A percentile compares a stretch with the other conserved stretches of the same genome.
Evolutionary conservation across 495 filamentous ascomycete species (phyloP).

Genomic region (Neurospora sp.): DNA sequence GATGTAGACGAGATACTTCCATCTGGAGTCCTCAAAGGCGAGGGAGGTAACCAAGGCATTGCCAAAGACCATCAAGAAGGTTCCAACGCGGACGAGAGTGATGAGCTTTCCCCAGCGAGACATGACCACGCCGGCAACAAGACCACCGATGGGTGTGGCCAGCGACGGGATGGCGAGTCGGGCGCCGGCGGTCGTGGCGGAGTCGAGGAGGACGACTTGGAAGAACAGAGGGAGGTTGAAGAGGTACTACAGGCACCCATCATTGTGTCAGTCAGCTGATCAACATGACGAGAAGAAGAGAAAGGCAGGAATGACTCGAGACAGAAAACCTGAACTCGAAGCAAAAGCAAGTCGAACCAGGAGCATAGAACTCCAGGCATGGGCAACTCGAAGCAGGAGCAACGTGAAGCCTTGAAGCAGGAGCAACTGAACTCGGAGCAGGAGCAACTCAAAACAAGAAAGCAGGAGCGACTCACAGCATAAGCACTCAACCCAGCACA

Average conservation of each 20-base stretch:
- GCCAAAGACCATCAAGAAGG: constrained; percentile 49
- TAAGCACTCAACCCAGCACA: constrained; percentile 53
- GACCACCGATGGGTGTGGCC: constrained; percentile 49
- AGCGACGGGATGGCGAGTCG: constrained; percentile 52
- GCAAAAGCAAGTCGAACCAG: background rate
- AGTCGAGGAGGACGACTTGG: constrained; percentile 52
- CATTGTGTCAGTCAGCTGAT: background rate
- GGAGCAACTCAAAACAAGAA: background rate
- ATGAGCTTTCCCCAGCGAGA: constrained; percentile 51
- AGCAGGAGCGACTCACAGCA: constrained; percentile 35
- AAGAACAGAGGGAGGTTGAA: constrained; percentile 57
- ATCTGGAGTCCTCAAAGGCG: constrained; percentile 44
- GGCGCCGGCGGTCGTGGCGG: constrained; percentile 48
- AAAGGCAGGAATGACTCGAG: background rate
- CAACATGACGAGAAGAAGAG: background rate
- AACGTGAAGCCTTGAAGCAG: background rate
- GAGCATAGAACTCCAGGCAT: no score
- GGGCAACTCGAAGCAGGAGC: background rate
- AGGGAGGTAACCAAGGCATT: constrained; percentile 46
- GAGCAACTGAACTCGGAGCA: background rate
- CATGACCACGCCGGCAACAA: constrained; percentile 54
- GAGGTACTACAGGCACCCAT: constrained; percentile 39
- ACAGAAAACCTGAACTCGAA: background rate
- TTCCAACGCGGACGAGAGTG: constrained; percentile 43
- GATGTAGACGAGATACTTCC: constrained; percentile 55